Conservation (phyloP, 768 basidiomycete genomes). For the Agaricus sinodeliciosus region DNA sequence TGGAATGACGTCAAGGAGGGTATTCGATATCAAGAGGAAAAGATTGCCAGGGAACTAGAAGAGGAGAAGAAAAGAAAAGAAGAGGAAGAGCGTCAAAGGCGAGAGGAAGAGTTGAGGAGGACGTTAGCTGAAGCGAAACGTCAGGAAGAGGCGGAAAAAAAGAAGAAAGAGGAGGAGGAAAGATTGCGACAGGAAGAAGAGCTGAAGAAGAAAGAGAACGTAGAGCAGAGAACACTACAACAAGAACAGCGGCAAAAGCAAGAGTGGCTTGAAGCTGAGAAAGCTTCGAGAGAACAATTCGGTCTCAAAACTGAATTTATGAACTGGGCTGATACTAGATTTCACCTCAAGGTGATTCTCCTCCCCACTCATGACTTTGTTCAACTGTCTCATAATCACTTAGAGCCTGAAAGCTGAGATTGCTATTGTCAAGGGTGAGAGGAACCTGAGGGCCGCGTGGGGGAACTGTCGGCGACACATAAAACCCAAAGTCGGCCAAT, state of each 20-base stretch:
- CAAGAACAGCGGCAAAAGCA: conserved; percentile 27
- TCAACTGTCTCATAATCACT: conserved; percentile 8
- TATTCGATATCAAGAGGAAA: conserved; percentile 61
- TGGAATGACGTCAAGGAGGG: conserved; percentile 56
- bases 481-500: conserved; percentile 81
- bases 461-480: conserved; percentile 67
- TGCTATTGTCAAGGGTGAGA: conserved; percentile 54
- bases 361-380: neutral
- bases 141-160: conserved; percentile 36
- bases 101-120: conserved; percentile 33
- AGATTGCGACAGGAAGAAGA: conserved; percentile 29
- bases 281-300: conserved; percentile 25
- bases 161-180: conserved; percentile 35
- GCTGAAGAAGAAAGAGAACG: conserved; percentile 29
- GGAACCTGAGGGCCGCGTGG: conserved; percentile 53
- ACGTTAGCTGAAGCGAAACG: conserved; percentile 43
- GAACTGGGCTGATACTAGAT: conserved; percentile 59
- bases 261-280: conserved; percentile 22
- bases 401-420: conserved; percentile 64
- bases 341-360: conserved; percentile 41
- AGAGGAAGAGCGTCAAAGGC: conserved; percentile 40
- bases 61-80: conserved; percentile 45
- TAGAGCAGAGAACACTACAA: conserved; percentile 29
- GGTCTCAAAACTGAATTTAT: conserved; percentile 51
- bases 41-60: conserved; percentile 42